phyloP scores from a whole-genome alignment of 768 basidiomycete genomes.

The Xanthoconium stramineum region DNA sequence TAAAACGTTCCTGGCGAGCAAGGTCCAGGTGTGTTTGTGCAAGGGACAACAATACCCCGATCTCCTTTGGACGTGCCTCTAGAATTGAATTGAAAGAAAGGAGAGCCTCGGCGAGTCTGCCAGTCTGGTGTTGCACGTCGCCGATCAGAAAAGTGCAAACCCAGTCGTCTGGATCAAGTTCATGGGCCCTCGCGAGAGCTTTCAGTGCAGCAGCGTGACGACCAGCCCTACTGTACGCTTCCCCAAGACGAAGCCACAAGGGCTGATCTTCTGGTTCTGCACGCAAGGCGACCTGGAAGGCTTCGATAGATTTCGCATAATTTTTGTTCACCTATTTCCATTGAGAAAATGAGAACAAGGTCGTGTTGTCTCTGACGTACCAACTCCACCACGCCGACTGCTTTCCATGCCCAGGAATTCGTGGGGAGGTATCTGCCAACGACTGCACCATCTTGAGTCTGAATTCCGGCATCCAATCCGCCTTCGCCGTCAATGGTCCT shows the following conservation, averaged over 20 bases:
- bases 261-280: constrained; percentile 72
- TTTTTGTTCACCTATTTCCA: constrained; percentile 57
- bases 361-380: constrained; percentile 43
- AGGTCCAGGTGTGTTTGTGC: constrained; percentile 70
- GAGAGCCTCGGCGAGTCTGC: constrained; percentile 75
- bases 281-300: constrained; percentile 82
- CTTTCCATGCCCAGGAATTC: constrained; percentile 99
- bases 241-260: constrained; percentile 90
- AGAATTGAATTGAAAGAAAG: constrained; percentile 57
- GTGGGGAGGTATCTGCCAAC: constrained; percentile 58
- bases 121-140: constrained; percentile 77
- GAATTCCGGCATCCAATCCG: constrained; percentile 59
- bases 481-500: constrained; percentile 94
- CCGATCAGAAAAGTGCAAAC: constrained; percentile 78
- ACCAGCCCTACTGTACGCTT: constrained; percentile 87
- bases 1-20: constrained; percentile 58
- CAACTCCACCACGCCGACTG: constrained; percentile 85
- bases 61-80: constrained; percentile 54
- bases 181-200: constrained; percentile 71
- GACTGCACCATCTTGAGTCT: constrained; percentile 38
- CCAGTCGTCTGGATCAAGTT: constrained; percentile 79
- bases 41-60: constrained; percentile 68
- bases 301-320: constrained; percentile 72
- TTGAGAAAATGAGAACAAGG: background rate
- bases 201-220: constrained; percentile 88